Percentiles rank a stretch among this genome's conserved stretches.
Evolutionary conservation across 768 basidiomycete species (phyloP).

Genomic region (Suillus clintonianus): DNA sequence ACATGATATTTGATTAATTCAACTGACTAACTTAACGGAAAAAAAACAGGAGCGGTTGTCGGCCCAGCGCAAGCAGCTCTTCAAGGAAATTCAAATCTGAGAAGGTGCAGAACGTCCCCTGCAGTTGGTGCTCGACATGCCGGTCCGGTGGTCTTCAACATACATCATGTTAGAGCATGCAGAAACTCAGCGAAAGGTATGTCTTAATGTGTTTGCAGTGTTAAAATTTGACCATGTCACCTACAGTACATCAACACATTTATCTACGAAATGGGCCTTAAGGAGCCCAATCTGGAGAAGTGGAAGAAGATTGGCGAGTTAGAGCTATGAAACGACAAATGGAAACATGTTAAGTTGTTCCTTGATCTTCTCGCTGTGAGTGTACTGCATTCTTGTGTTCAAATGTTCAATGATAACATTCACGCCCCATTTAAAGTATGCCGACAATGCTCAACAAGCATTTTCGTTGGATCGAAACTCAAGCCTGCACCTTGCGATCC

Average conservation of each 20-base stretch:
- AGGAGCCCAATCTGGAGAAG: conserved; percentile 19
- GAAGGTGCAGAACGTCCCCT: background rate
- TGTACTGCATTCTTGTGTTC: background rate
- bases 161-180: conserved; percentile 16
- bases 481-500: conserved; percentile 27
- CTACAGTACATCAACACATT: conserved; percentile 11
- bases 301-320: conserved; percentile 17
- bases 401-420: background rate
- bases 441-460: conserved; percentile 31
- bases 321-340: conserved; percentile 17
- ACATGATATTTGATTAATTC: background rate
- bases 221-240: background rate
- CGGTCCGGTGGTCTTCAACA: conserved; percentile 34
- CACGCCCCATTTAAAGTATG: conserved; percentile 16
- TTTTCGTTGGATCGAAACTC: conserved; percentile 30
- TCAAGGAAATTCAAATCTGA: conserved; percentile 15
- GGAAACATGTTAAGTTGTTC: conserved; percentile 20
- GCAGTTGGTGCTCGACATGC: conserved; percentile 29
- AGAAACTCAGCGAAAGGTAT: conserved; percentile 12
- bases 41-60: conserved; percentile 21
- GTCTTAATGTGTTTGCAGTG: background rate
- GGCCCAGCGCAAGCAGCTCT: conserved; percentile 21
- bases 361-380: conserved; percentile 20
- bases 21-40: background rate
- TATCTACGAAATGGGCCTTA: conserved; percentile 20